Evolutionary conservation across 2,329 filamentous ascomycete species (phyloP).

Genomic region (Penicillium carneum): DNA sequence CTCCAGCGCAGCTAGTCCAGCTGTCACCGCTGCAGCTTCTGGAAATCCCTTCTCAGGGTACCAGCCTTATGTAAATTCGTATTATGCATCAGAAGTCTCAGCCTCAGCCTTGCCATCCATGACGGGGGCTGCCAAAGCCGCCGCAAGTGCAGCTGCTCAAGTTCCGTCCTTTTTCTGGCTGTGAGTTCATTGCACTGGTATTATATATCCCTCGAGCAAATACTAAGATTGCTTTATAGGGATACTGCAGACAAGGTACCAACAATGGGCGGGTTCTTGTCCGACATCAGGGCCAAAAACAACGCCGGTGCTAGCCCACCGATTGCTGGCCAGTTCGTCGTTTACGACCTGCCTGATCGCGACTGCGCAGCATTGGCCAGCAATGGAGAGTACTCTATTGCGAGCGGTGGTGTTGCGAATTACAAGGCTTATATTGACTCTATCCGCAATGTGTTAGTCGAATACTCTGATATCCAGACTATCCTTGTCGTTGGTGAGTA

Average conservation of each 20-base stretch:
- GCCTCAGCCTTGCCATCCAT: constrained; percentile 68
- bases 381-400: constrained; percentile 67
- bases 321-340: constrained; percentile 62
- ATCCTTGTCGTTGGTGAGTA: constrained; percentile 59
- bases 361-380: constrained; percentile 70
- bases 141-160: constrained; percentile 57
- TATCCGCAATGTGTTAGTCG: constrained; percentile 61
- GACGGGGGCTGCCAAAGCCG: constrained; percentile 62
- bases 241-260: constrained; percentile 60
- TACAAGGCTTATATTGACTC: constrained; percentile 64
- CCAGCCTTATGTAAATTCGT: constrained; percentile 60
- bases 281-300: constrained; percentile 58
- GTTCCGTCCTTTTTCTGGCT: constrained; percentile 63
- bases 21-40: constrained; percentile 44
- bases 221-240: constrained; percentile 28
- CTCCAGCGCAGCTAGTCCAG: constrained; percentile 27
- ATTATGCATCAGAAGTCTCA: constrained; percentile 62
- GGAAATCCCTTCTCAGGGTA: constrained; percentile 63
- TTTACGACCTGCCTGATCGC: constrained; percentile 70
- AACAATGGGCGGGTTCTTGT: constrained; percentile 57
- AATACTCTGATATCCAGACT: constrained; percentile 61
- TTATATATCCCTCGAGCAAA: rapidly evolving
- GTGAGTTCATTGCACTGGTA: constrained; percentile 43
- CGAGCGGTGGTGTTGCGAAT: constrained; percentile 58
- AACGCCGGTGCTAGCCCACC: constrained; percentile 57